A percentile compares a stretch with the other conserved stretches of the same genome.
phyloP scores from a whole-genome alignment of 1,284 basidiomycete species.

The Coniferiporia weirii region DNA sequence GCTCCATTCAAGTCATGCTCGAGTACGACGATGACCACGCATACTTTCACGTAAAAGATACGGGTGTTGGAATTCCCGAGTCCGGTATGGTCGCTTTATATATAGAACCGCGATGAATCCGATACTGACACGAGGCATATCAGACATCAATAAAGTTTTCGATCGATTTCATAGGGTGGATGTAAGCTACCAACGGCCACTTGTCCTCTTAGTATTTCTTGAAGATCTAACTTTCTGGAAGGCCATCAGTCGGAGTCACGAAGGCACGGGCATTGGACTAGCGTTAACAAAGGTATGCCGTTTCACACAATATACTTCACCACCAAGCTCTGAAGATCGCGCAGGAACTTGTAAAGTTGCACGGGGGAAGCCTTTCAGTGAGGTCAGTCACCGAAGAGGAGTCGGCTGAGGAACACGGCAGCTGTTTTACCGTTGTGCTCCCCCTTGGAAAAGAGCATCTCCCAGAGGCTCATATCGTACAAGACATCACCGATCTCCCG shows the following conservation, averaged over 20 bases:
- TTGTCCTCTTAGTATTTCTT: background rate
- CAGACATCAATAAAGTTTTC: conserved; percentile 25
- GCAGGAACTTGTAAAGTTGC: conserved; percentile 28
- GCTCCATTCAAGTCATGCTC: conserved; percentile 22
- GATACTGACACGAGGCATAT: background rate
- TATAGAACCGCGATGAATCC: background rate
- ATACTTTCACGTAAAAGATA: conserved; percentile 25
- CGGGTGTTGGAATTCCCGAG: conserved; percentile 26
- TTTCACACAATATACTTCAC: background rate
- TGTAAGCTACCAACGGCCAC: background rate
- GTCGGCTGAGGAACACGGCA: conserved; percentile 23
- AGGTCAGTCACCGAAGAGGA: conserved; percentile 20
- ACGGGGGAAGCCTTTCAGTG: conserved; percentile 25
- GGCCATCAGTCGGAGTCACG: conserved; percentile 26
- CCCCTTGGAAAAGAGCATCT: conserved; percentile 27
- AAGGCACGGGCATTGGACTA: conserved; percentile 31
- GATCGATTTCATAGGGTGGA: conserved; percentile 28
- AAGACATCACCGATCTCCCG: conserved; percentile 14
- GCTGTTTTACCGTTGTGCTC: conserved; percentile 26
- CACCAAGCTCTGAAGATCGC: background rate
- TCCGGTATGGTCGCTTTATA: conserved; percentile 7
- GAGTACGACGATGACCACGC: conserved; percentile 18
- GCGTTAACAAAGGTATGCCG: conserved; percentile 24
- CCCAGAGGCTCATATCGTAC: conserved; percentile 24
- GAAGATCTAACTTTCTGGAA: conserved; percentile 5